Percentiles rank a stretch among this genome's conserved stretches.
Conservation (phyloP, 257 asterid genomes). For the Solanum chiquidenum region DNA sequence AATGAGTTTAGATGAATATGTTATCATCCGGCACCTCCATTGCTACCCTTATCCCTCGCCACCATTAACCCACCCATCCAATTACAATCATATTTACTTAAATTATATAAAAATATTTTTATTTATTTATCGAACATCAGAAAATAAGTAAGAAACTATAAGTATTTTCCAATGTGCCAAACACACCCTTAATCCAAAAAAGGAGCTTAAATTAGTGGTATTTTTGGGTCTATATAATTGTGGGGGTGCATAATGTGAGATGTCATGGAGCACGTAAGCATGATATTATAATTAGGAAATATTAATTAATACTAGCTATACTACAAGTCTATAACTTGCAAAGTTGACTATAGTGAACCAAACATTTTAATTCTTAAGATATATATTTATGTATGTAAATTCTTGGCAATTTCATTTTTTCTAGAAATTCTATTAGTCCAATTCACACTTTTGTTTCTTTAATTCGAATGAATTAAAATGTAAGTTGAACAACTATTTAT, state of each 20-base stretch:
- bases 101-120: too few species aligned
- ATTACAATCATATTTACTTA: too few species aligned
- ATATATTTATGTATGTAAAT: background rate
- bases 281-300: slow-evolving; percentile 1
- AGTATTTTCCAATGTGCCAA: background rate
- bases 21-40: background rate
- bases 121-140: background rate
- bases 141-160: background rate
- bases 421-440: background rate
- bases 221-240: background rate
- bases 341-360: background rate
- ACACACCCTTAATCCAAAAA: background rate
- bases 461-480: background rate
- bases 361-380: background rate
- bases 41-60: background rate
- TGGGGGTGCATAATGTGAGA: background rate
- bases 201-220: background rate
- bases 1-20: background rate
- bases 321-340: background rate
- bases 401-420: background rate
- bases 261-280: slow-evolving; percentile 4
- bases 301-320: background rate
- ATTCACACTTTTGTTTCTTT: background rate
- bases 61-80: background rate
- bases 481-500: background rate